These are phyloP conservation scores for Carpinus viminea DNA, from an alignment of 306 rosid genomes.

Conservation along the genomic window DNA sequence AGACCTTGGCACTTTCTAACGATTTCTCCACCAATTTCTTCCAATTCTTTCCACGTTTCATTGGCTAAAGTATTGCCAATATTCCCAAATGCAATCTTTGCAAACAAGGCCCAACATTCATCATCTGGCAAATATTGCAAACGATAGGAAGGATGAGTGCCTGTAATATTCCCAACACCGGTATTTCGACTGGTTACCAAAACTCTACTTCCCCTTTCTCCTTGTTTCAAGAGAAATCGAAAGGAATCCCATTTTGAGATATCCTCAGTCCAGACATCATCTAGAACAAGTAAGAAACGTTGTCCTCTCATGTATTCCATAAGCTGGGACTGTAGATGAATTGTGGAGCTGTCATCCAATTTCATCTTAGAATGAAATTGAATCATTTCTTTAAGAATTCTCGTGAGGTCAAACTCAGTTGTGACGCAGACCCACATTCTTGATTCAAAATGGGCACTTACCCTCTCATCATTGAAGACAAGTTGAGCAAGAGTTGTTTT, in stretches of 20 bases:
- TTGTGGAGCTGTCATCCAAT: neutral
- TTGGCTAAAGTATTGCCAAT: no score
- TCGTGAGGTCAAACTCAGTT: slow-evolving; percentile 6
- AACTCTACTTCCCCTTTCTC: neutral
- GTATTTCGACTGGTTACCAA: neutral
- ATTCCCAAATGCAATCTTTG: neutral
- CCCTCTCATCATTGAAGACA: neutral
- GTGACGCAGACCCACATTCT: slow-evolving; percentile 22
- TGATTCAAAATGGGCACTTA: slow-evolving; percentile 11
- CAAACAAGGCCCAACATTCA: slow-evolving; percentile 24
- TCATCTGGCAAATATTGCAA: slow-evolving; percentile 16
- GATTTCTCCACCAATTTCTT: no score
- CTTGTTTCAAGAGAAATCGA: neutral
- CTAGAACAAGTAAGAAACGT: slow-evolving; percentile 26
- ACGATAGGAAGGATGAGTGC: neutral
- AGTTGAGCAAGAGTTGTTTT: slow-evolving; percentile 26
- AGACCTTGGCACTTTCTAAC: no score
- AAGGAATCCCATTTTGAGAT: slow-evolving; percentile 15
- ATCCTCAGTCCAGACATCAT: slow-evolving; percentile 30
- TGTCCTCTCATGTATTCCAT: neutral
- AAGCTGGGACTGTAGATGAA: neutral
- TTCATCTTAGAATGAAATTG: neutral
- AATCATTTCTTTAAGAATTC: neutral
- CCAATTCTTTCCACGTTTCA: no score
- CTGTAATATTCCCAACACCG: neutral